Percentiles rank a stretch among this genome's conserved stretches.
These are phyloP conservation scores for Chamaenerion angustifolium DNA, from an alignment of 345 rosid genomes.

Conservation along the genomic window DNA sequence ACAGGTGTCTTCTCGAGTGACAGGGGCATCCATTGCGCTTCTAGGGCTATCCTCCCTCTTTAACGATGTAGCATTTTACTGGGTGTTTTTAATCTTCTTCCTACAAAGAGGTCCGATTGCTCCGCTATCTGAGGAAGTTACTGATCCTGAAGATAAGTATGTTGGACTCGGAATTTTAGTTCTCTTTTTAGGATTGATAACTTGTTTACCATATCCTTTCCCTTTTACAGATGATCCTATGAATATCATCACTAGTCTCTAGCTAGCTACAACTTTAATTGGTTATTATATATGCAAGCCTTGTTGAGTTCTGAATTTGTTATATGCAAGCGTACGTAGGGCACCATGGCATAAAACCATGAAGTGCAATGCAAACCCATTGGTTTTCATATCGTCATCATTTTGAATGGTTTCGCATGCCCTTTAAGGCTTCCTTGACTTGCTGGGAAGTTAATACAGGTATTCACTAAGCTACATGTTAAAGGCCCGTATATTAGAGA, in stretches of 20 bases:
- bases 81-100: constrained; percentile 79
- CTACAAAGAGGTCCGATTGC: constrained; percentile 81
- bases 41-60: constrained; percentile 67
- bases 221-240: constrained; percentile 45
- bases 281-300: no score
- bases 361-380: no score
- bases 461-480: no score
- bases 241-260: constrained; percentile 24
- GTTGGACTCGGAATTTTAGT: constrained; percentile 54
- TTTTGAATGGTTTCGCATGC: no score
- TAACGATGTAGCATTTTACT: constrained; percentile 80
- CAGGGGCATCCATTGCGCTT: constrained; percentile 45
- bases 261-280: constrained; percentile 2
- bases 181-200: constrained; percentile 57
- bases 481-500: no score
- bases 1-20: constrained; percentile 66
- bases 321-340: no score
- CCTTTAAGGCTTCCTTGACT: no score
- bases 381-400: no score
- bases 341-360: no score
- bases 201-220: constrained; percentile 76
- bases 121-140: constrained; percentile 68
- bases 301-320: no score
- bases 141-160: constrained; percentile 47
- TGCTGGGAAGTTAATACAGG: no score